Percentiles rank a stretch among this genome's conserved stretches.
Conservation (phyloP, 164 flowering plant genomes). For the Buxus sempervirens region DNA sequence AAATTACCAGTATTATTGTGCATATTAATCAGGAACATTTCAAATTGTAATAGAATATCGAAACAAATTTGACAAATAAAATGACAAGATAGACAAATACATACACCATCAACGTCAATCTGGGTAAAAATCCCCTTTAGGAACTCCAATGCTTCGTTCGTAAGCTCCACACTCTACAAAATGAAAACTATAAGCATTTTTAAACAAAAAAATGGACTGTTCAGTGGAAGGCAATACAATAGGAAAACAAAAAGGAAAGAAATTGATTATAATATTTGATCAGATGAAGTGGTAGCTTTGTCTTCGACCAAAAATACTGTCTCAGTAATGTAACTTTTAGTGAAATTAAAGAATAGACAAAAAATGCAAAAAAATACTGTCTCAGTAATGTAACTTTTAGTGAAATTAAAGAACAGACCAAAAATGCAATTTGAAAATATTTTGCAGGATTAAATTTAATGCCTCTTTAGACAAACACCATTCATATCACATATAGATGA, state of each 20-base stretch:
- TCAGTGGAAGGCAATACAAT: background rate
- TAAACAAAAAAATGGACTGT: constrained; percentile 1
- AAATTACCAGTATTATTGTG: background rate
- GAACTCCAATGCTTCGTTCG: constrained; percentile 74
- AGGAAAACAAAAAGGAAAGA: too few species aligned
- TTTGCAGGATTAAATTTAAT: too few species aligned
- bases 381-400: too few species aligned
- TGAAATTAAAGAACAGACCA: too few species aligned
- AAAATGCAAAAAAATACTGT: too few species aligned
- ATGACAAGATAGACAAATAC: constrained; percentile 17
- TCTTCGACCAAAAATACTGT: too few species aligned
- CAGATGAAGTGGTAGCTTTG: background rate
- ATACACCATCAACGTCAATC: constrained; percentile 65
- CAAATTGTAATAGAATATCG: background rate
- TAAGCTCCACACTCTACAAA: constrained; percentile 86
- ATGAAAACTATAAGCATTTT: constrained; percentile 3
- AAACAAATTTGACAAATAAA: background rate
- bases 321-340: too few species aligned
- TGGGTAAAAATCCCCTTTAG: constrained; percentile 50
- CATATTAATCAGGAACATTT: background rate
- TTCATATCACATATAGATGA: too few species aligned
- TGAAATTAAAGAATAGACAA: too few species aligned
- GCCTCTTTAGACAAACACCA: too few species aligned
- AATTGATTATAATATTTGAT: too few species aligned
- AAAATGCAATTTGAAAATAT: too few species aligned